These are phyloP conservation scores for Xylariaceae sp. DNA, from an alignment of 2,329 filamentous ascomycete genomes.

Conservation along the genomic window DNA sequence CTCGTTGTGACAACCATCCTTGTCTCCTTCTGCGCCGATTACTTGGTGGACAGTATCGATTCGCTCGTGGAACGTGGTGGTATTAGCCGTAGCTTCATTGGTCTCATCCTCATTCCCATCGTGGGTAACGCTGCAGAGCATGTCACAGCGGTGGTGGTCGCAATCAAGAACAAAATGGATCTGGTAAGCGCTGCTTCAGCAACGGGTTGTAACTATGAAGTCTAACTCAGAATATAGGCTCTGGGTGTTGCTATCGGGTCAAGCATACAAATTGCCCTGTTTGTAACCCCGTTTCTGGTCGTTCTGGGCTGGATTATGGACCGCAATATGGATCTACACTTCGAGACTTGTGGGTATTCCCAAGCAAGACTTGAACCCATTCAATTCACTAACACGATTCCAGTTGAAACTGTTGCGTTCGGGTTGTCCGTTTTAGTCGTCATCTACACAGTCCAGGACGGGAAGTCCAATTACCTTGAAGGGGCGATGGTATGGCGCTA, in stretches of 20 bases:
- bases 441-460: constrained; percentile 73
- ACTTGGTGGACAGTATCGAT: constrained; percentile 73
- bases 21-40: constrained; percentile 71
- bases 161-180: constrained; percentile 72
- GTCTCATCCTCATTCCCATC: constrained; percentile 73
- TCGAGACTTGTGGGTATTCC: constrained; percentile 57
- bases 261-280: constrained; percentile 76
- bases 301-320: constrained; percentile 74
- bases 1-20: constrained; percentile 66
- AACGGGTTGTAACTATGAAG: not conserved
- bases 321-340: constrained; percentile 71
- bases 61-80: constrained; percentile 63
- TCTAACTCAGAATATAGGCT: constrained; percentile 38
- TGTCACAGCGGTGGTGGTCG: constrained; percentile 75
- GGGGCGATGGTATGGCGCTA: constrained; percentile 61
- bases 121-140: constrained; percentile 79
- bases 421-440: constrained; percentile 72
- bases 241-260: constrained; percentile 80
- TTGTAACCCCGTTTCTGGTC: constrained; percentile 76
- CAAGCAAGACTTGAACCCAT: not conserved
- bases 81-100: constrained; percentile 78
- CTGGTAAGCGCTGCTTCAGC: constrained; percentile 34
- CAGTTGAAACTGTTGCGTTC: constrained; percentile 72
- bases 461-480: constrained; percentile 80
- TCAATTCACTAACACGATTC: constrained; percentile 10